Percentiles rank a stretch among this genome's conserved stretches.
These are phyloP conservation scores for Fusarium sp. DNA, from an alignment of 2,329 filamentous ascomycete genomes.

Conservation along the genomic window DNA sequence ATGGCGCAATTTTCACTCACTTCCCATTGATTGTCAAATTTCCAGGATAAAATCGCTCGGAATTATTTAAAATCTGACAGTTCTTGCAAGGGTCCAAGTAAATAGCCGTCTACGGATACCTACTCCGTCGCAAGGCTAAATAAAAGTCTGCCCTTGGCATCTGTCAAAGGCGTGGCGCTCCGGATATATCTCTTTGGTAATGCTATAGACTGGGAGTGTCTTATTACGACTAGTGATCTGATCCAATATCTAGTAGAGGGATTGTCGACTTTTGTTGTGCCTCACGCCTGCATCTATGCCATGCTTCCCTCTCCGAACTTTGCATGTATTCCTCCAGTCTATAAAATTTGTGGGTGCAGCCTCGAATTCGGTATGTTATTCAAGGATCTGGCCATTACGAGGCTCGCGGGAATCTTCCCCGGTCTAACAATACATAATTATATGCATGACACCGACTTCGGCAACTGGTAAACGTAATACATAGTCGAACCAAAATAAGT, in stretches of 20 bases:
- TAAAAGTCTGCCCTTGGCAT: not conserved
- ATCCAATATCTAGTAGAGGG: conserved; percentile 2
- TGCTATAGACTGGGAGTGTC: not conserved
- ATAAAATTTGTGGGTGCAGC: conserved; percentile 10
- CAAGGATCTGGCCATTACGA: conserved; percentile 25
- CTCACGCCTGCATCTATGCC: conserved; percentile 12
- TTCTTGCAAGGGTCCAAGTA: not conserved
- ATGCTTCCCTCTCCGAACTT: conserved; percentile 7
- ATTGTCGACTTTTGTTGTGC: conserved; percentile 14
- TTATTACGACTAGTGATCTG: conserved; percentile 23
- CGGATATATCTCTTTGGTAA: not conserved
- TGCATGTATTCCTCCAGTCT: conserved; percentile 3
- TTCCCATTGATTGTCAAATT: conserved; percentile 2
- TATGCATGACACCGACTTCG: conserved; percentile 3
- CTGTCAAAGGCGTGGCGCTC: conserved; percentile 2
- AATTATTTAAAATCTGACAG: not conserved
- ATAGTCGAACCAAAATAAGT: not conserved
- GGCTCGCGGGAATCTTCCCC: conserved; percentile 9
- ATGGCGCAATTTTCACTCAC: conserved; percentile 1
- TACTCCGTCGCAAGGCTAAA: not conserved
- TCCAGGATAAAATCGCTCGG: not conserved
- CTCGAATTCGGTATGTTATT: conserved; percentile 13
- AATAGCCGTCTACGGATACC: not conserved
- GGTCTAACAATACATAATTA: not conserved
- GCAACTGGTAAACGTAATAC: conserved; percentile 4